Conservation (phyloP, 176 grass and related monocot species). For the Cenchrus fungigraminus region DNA sequence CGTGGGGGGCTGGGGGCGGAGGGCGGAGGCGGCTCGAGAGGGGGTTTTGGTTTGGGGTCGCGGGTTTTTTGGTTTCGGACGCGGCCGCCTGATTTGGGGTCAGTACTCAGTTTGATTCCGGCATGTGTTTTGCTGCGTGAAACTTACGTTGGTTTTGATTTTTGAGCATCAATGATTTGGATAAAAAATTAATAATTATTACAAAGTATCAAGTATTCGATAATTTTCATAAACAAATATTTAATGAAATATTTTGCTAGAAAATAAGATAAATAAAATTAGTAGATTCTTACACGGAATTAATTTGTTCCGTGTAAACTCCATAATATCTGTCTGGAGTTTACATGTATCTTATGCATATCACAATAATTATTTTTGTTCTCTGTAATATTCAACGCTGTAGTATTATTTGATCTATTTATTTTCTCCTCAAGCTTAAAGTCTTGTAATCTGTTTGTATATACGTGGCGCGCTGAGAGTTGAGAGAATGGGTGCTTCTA, state of each 20-base stretch:
- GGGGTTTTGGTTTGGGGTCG: slow-evolving; percentile 37
- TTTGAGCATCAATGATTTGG: too few relatives aligned
- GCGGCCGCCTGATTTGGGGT: neutral
- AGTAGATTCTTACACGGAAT: neutral
- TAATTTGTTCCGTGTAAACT: neutral
- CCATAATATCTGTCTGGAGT: too few relatives aligned
- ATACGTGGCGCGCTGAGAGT: too few relatives aligned
- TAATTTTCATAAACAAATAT: neutral
- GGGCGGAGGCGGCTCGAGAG: neutral
- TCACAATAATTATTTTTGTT: neutral
- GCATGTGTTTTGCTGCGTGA: too few relatives aligned
- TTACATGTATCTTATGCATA: neutral
- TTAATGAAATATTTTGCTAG: neutral
- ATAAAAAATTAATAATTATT: neutral
- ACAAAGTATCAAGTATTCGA: too few relatives aligned
- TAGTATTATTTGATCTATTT: too few relatives aligned
- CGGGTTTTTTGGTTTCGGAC: slow-evolving; percentile 22
- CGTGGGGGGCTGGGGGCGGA: neutral
- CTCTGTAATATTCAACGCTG: neutral
- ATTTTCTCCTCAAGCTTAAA: too few relatives aligned
- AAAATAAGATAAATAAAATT: neutral
- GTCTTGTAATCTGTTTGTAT: too few relatives aligned
- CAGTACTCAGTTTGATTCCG: too few relatives aligned
- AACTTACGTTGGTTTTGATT: too few relatives aligned
- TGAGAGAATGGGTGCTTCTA: too few relatives aligned